Evolutionary conservation across 2,329 filamentous ascomycete species (phyloP), one percentile per base, ranked within the genome.

Genomic region (Aspergillus unguis): DNA sequence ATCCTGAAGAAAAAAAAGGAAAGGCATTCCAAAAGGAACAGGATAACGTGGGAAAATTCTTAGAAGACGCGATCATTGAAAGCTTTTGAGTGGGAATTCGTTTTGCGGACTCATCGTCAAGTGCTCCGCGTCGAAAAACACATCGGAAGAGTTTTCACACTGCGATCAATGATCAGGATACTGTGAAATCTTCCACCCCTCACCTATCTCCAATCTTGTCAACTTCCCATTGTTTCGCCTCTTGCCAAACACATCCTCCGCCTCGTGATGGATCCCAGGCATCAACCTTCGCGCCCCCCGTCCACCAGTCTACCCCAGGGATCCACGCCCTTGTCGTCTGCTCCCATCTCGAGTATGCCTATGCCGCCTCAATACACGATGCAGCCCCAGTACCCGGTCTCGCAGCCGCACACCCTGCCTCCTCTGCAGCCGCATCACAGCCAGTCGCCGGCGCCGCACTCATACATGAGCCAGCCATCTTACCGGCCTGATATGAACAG

Each of bases 401-500:
- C 71, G 48, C 72, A 75, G 62, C 68, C 72, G 53, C 72, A 75
- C 54, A 75, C 72, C 7, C 65, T 77, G 55, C 75, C 74, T 58
- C 74, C 75, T 25, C 67, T 77, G 58, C 74, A 76, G 64, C 73
- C 72, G 53, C 71, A 74, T 61, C 73, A 75, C 55, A 68, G 66
- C 53, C 71, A 75, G 57, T 75, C 74, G 38, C 73, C 73, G 45
- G 68, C 70, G 40, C 69, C 69, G 52, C 71, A 72, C 53, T 64
- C 65, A 38, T 74, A 74, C 62, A 72, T 74, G 63, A 62, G 62
- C 35, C 72, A 75, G 64, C 68, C 68, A 59, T 66, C 66, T 31
- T 74, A 73, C 59, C 64, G 72, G 46, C 71, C 68, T 58, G 75
- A 75, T 54, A 65, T 71, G 67, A 70, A 67, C 58, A 71, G 72